Conservation (phyloP, 2,329 filamentous ascomycete genomes). For the Teratosphaeria zuluensis region DNA sequence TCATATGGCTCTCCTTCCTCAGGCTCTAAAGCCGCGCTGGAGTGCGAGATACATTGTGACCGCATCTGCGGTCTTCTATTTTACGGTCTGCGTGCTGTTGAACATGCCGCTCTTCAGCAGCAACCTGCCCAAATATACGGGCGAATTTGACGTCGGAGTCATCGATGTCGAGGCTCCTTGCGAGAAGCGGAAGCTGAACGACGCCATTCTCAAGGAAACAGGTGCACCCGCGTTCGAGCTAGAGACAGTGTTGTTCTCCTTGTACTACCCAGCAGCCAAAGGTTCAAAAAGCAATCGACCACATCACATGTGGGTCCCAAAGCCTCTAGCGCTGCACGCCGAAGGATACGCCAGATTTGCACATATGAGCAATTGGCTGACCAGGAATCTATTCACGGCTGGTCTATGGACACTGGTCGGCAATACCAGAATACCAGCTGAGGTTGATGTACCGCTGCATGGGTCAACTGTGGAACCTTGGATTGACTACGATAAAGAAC, state of each 20-base stretch:
- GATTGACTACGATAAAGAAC: constrained; percentile 20
- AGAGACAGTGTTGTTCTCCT: constrained; percentile 35
- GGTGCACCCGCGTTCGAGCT: constrained; percentile 34
- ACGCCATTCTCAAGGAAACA: constrained; percentile 29
- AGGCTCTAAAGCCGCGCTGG: constrained; percentile 1
- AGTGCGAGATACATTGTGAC: constrained; percentile 2
- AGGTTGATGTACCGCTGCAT: constrained; percentile 34
- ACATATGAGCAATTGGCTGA: constrained; percentile 27
- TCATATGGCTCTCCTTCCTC: not conserved
- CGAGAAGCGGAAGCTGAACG: constrained; percentile 26
- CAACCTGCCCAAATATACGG: constrained; percentile 33
- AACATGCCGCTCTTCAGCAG: constrained; percentile 34
- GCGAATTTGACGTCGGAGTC: constrained; percentile 33
- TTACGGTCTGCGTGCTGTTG: constrained; percentile 24
- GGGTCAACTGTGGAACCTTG: constrained; percentile 15
- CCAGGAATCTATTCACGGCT: constrained; percentile 31
- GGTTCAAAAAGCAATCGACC: constrained; percentile 16
- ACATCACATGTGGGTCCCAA: constrained; percentile 34
- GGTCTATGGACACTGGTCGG: constrained; percentile 34
- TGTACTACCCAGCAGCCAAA: constrained; percentile 35
- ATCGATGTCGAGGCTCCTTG: constrained; percentile 35
- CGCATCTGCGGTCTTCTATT: not conserved
- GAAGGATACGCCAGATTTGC: constrained; percentile 37
- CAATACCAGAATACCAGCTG: constrained; percentile 33
- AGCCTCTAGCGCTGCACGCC: constrained; percentile 33